Evolutionary conservation across 1,139 yeast genomes (phyloP).

Genomic region (Magnusiomyces suaveolens): DNA sequence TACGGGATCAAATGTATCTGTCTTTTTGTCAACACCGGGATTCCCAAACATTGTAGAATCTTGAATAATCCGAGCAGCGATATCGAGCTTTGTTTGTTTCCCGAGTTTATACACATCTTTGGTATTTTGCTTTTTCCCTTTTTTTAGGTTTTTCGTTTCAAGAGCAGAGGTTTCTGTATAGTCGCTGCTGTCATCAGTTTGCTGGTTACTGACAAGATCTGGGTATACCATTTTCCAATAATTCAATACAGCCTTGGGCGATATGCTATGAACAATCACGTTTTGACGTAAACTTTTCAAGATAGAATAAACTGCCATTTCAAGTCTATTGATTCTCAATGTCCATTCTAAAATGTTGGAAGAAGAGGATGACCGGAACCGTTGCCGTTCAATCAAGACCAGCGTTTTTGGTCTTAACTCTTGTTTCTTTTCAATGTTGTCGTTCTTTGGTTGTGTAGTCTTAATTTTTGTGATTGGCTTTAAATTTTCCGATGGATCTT

Average conservation of each 20-base stretch:
- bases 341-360: conserved; percentile 42
- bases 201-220: too few relatives aligned
- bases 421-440: background rate
- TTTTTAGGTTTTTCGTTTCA: too few relatives aligned
- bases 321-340: conserved; percentile 44
- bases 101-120: conserved; percentile 1
- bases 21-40: too few relatives aligned
- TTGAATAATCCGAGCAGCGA: background rate
- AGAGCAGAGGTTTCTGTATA: too few relatives aligned
- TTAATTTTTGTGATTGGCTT: too few relatives aligned
- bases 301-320: conserved; percentile 39
- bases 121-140: conserved; percentile 3
- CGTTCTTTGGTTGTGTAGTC: background rate
- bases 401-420: conserved; percentile 29
- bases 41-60: background rate
- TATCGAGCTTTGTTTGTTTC: conserved; percentile 1
- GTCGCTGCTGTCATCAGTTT: too few relatives aligned
- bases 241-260: conserved; percentile 8
- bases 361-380: conserved; percentile 43
- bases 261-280: background rate
- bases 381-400: conserved; percentile 46
- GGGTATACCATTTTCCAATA: conserved; percentile 8
- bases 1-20: too few relatives aligned
- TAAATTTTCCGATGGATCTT: too few relatives aligned
- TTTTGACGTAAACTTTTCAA: background rate